Conservation (phyloP, 306 rosid genomes). For the Ziziphus jujuba region DNA sequence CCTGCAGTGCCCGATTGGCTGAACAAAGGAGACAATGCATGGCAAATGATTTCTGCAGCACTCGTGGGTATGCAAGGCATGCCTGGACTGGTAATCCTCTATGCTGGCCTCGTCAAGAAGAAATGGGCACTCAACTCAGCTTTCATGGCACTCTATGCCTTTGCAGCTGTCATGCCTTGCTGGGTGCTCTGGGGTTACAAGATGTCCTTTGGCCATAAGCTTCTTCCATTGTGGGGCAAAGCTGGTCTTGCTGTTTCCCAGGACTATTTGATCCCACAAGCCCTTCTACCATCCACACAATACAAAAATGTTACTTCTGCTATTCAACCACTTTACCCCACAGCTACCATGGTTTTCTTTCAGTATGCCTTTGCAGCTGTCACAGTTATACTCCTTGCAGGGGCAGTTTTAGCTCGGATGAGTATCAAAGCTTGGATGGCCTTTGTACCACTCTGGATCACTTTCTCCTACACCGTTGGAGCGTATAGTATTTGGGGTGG, state of each 20-base stretch:
- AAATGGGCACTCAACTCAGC: slow-evolving; percentile 51
- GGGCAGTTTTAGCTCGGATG: slow-evolving; percentile 42
- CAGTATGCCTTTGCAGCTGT: slow-evolving; percentile 46
- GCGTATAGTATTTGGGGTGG: slow-evolving; percentile 50
- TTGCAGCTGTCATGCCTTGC: slow-evolving; percentile 36
- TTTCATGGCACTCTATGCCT: slow-evolving; percentile 50
- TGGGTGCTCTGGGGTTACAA: slow-evolving; percentile 42
- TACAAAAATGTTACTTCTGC: background rate
- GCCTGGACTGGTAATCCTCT: slow-evolving; percentile 23
- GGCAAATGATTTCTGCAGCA: slow-evolving; percentile 23
- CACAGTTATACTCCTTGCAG: slow-evolving; percentile 24
- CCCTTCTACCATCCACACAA: slow-evolving; percentile 17
- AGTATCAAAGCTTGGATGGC: slow-evolving; percentile 49
- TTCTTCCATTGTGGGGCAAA: slow-evolving; percentile 46
- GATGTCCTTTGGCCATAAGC: slow-evolving; percentile 41
- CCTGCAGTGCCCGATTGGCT: slow-evolving; percentile 12
- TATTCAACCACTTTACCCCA: slow-evolving; percentile 1
- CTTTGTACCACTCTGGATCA: slow-evolving; percentile 40
- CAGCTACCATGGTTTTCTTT: slow-evolving; percentile 42
- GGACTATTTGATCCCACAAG: slow-evolving; percentile 16
- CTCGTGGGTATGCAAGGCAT: slow-evolving; percentile 16
- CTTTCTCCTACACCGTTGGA: slow-evolving; percentile 40
- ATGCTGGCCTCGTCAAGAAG: slow-evolving; percentile 33
- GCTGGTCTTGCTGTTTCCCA: slow-evolving; percentile 46
- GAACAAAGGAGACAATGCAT: slow-evolving; percentile 27